A percentile compares a stretch with the other conserved stretches of the same genome.
phyloP scores from a whole-genome alignment of 1,284 basidiomycete species.

The Puccinia polysora region DNA sequence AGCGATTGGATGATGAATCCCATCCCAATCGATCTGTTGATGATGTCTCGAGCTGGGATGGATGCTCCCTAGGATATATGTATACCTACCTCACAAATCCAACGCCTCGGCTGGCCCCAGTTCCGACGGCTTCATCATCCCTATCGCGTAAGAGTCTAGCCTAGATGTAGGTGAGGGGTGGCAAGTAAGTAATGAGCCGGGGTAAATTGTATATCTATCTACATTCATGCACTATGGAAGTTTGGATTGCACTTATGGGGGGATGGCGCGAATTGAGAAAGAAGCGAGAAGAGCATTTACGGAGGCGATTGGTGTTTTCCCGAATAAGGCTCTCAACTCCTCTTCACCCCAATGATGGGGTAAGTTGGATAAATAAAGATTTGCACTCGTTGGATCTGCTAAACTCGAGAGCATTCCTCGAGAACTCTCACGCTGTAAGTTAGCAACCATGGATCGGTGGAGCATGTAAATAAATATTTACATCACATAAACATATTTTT shows the following conservation, averaged over 20 bases:
- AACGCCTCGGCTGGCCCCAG: slow-evolving; percentile 21
- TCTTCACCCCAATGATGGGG: slow-evolving; percentile 25
- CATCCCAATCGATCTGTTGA: too few species aligned
- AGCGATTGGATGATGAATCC: too few species aligned
- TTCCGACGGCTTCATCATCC: slow-evolving; percentile 21
- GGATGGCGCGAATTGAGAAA: neutral
- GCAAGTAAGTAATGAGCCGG: too few species aligned
- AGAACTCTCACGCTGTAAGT: slow-evolving; percentile 24
- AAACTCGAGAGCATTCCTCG: slow-evolving; percentile 30
- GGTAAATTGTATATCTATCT: too few species aligned
- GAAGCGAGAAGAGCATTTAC: neutral
- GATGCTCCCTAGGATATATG: neutral
- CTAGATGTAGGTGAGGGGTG: neutral
- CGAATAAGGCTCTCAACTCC: slow-evolving; percentile 23
- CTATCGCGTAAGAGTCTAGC: slow-evolving; percentile 26
- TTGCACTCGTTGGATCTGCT: slow-evolving; percentile 34
- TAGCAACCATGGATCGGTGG: neutral
- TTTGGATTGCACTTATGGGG: neutral
- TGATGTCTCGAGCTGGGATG: too few species aligned
- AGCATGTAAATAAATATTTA: neutral
- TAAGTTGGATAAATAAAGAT: slow-evolving; percentile 36
- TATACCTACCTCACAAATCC: slow-evolving; percentile 32
- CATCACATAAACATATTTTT: too few species aligned
- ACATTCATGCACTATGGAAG: too few species aligned
- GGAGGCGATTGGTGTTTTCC: slow-evolving; percentile 21